phyloP scores from a whole-genome alignment of 2,329 filamentous ascomycete genomes.

The Fusarium keratoplasticum region DNA sequence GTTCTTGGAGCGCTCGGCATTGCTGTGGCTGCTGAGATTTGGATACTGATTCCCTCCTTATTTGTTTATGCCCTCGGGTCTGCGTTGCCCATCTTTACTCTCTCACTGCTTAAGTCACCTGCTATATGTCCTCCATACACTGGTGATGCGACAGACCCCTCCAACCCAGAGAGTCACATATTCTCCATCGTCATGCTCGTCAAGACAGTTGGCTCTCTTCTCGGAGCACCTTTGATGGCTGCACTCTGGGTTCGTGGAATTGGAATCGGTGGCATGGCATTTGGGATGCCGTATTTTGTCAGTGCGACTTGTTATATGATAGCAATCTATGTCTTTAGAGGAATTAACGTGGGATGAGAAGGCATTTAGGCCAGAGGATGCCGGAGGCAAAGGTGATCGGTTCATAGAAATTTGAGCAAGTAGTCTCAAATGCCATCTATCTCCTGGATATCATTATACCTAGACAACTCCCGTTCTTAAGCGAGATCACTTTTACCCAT shows the following conservation, averaged over 20 bases:
- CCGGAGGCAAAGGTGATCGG: rapidly evolving
- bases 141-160: not conserved
- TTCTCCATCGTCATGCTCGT: slow-evolving; percentile 65
- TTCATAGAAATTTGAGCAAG: not conserved
- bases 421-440: no score
- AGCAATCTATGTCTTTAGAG: slow-evolving; percentile 31
- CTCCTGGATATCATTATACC: no score
- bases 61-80: slow-evolving; percentile 61
- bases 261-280: slow-evolving; percentile 45
- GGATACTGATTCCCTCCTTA: slow-evolving; percentile 56
- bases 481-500: not conserved
- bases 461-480: no score
- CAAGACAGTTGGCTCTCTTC: slow-evolving; percentile 59
- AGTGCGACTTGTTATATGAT: slow-evolving; percentile 37
- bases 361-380: not conserved
- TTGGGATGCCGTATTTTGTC: slow-evolving; percentile 43
- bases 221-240: slow-evolving; percentile 62
- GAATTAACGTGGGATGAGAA: slow-evolving; percentile 10
- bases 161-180: slow-evolving; percentile 53
- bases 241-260: slow-evolving; percentile 60
- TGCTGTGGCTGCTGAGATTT: slow-evolving; percentile 52
- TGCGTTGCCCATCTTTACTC: slow-evolving; percentile 62
- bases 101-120: slow-evolving; percentile 60
- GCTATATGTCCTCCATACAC: slow-evolving; percentile 43
- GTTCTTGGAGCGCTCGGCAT: slow-evolving; percentile 57